These are phyloP conservation scores for apple (Malus domestica) DNA, from an alignment of 306 rosid species.

Conservation along the genomic window DNA sequence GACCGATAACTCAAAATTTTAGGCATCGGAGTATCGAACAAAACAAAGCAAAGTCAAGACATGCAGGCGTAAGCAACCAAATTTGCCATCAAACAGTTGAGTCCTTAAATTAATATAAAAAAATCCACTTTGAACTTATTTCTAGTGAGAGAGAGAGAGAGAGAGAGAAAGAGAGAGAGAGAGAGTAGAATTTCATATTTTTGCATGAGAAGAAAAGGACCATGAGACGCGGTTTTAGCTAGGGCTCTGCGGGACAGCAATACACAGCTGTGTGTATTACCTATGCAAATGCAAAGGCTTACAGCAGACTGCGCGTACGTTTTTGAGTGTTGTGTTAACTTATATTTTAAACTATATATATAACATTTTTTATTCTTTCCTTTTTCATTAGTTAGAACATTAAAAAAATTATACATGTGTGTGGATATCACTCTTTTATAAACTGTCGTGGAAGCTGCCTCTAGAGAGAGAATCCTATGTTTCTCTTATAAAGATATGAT, in stretches of 20 bases:
- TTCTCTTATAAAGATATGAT: neutral
- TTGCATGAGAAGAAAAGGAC: conserved; percentile 34
- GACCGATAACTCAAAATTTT: conserved; percentile 5
- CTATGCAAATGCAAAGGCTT: conserved; percentile 19
- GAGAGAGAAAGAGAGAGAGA: no score
- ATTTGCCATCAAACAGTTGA: conserved; percentile 26
- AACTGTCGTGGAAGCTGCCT: conserved; percentile 54
- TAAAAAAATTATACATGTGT: neutral
- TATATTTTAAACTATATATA: neutral
- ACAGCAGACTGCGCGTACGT: conserved; percentile 29
- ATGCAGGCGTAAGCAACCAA: conserved; percentile 42
- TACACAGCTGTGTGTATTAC: conserved; percentile 57
- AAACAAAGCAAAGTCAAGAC: conserved; percentile 39
- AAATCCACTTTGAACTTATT: neutral
- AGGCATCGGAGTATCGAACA: neutral
- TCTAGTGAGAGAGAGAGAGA: neutral
- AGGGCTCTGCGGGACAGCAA: conserved; percentile 55
- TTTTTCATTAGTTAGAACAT: neutral
- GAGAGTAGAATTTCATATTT: neutral
- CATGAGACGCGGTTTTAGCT: conserved; percentile 63
- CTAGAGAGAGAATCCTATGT: conserved; percentile 43
- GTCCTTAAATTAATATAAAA: neutral
- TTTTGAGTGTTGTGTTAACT: conserved; percentile 4
- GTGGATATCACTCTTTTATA: no score
- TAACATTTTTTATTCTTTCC: neutral